These are phyloP conservation scores for Gloeopeniophorella convolvens DNA, from an alignment of 768 basidiomycete genomes.

Conservation along the genomic window DNA sequence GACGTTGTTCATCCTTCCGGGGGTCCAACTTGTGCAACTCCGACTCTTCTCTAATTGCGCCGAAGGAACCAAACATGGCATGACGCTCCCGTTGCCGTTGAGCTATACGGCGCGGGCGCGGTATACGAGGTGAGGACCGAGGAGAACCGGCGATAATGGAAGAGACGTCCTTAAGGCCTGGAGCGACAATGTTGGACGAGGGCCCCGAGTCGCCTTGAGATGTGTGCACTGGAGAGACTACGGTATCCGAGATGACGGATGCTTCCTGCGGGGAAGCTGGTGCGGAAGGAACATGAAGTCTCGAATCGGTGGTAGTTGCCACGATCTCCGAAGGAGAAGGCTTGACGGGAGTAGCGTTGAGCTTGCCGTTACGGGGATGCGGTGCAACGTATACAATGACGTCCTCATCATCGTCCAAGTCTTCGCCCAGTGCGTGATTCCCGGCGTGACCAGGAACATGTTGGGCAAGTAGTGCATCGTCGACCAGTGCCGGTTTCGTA, in stretches of 20 bases:
- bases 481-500: slow-evolving; percentile 16
- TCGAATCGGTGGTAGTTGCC: no score
- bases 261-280: slow-evolving; percentile 14
- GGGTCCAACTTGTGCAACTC: slow-evolving; percentile 37
- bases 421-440: slow-evolving; percentile 8
- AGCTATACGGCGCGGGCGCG: slow-evolving; percentile 13
- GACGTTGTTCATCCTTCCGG: slow-evolving; percentile 44
- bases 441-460: slow-evolving; percentile 5
- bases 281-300: not conserved
- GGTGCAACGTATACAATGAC: slow-evolving; percentile 75
- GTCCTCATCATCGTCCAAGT: slow-evolving; percentile 44
- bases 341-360: not conserved
- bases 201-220: slow-evolving; percentile 5
- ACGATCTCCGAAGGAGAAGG: not conserved
- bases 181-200: slow-evolving; percentile 14
- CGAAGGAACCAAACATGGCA: slow-evolving; percentile 40
- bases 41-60: slow-evolving; percentile 51
- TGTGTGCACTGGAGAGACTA: not conserved
- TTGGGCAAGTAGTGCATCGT: not conserved
- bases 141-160: slow-evolving; percentile 28
- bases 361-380: slow-evolving; percentile 41
- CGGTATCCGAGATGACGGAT: no score
- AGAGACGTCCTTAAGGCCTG: slow-evolving; percentile 28
- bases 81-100: slow-evolving; percentile 25
- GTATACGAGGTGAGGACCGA: slow-evolving; percentile 24